Evolutionary conservation across 345 rosid genomes (phyloP), one percentile per base, ranked within the genome.

Genomic region (Eucalyptus leucophloia): DNA sequence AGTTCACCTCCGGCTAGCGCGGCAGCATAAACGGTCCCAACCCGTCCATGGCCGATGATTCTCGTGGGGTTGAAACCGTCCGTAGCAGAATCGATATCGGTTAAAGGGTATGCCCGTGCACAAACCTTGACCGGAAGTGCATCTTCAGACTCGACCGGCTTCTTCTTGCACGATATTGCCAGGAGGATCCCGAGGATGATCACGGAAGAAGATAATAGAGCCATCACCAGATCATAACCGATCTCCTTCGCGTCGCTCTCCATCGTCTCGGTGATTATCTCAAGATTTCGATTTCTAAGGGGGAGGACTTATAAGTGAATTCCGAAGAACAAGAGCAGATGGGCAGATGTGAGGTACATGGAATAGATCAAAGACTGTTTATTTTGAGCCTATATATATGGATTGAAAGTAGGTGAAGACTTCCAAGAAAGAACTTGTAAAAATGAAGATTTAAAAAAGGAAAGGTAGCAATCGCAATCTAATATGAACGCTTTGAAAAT

Each of bases 1-100:
- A 94, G 90, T 86, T 92, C 93, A 10, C 92, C 93, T 5, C 69
- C 47, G 21, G 94, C 83, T 45, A 96, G 82, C 19, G 91, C 87
- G 9, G 94, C 98, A 7, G 95, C 94, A 77, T 95, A 97, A 24
- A 96, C 97, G 7, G 95, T 95, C 19, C 99, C 98, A 50, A 96
- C 90, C 42, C 92, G 94, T 62, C 98, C 98, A 58, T 87, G 90
- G 2, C 98, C 98, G 42, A 97, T 60, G 89, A 97, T 91, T 91
- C 95, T 90, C 44, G 93, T 88, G 77, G 90, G 92, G 91, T 91
- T 94, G 30, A 97, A 97, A 54, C 96, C 92, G 65, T 96, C 98
- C 5, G 99, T 97, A 58, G 99, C 97, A 7, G 93, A 89, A 53
- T 96, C 96, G 42, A 97, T 80, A 44, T 96, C 98, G n/a, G 93